Conservation (phyloP, 257 asterid genomes). For the Rubia yunnanensis region DNA sequence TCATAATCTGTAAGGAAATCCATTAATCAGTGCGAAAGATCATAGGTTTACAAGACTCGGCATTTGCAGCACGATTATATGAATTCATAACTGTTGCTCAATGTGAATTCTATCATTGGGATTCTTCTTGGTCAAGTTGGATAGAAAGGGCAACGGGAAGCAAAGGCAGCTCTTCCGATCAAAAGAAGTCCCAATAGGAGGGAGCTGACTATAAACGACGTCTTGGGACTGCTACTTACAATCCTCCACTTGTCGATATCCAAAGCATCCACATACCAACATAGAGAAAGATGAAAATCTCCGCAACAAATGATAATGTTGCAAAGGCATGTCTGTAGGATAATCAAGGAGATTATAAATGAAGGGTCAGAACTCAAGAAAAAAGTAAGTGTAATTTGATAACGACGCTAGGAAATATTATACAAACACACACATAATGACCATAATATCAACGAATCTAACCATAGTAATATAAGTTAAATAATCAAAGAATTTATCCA, state of each 20-base stretch:
- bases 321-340: conserved; percentile 87
- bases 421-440: too few species aligned
- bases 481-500: too few species aligned
- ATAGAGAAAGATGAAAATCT: conserved; percentile 84
- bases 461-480: too few species aligned
- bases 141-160: conserved; percentile 75
- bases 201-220: conserved; percentile 63
- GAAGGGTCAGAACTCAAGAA: conserved; percentile 1
- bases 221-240: conserved; percentile 71
- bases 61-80: conserved; percentile 4
- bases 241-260: conserved; percentile 94
- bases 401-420: too few species aligned
- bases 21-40: conserved; percentile 7
- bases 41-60: conserved; percentile 8
- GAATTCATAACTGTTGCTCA: conserved; percentile 61
- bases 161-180: conserved; percentile 94
- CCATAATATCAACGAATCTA: too few species aligned
- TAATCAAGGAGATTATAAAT: conserved; percentile 4
- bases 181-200: conserved; percentile 73
- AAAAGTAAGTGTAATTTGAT: background rate
- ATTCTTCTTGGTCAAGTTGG: conserved; percentile 77
- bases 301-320: conserved; percentile 83
- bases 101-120: conserved; percentile 51
- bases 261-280: conserved; percentile 99
- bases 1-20: conserved; percentile 43